Base-by-base conservation (phyloP, 2,329 filamentous ascomycete genomes). In the Lachnellula suecica region DNA sequence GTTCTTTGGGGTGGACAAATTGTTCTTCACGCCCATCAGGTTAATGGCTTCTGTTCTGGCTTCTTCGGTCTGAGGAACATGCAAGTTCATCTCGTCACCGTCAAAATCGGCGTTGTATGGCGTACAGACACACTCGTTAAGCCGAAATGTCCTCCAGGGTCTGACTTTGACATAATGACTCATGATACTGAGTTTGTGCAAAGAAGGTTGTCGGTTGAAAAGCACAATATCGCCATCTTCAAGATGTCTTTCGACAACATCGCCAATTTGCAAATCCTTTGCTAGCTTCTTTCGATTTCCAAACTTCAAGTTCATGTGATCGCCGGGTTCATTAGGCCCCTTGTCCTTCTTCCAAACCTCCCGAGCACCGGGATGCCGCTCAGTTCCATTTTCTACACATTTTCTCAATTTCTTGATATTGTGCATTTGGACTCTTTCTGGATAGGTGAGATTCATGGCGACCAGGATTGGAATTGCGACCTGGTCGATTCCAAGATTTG, bases 101-200 rank as follows among this genome's bases (percentile, higher is more conserved):
- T 99, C 94, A 62, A 99, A 99, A 81, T 99, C 94, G 51, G 94
- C 94, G 63, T 99, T 99, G 78, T 99, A 99, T 3, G 94, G 94
- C 56, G 89, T 92, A 72, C 94, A 99, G 1, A 96, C 94, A 81
- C 94, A 99, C 70, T 99, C 94, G 68, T 99, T 99, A 17, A 99
- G 79, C 49, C 94, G 87, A 69, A 99, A 97, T 0, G 94, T 99
- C 70, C 92, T 85, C 86, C 94, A 96, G 0, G 93, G 94, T 45
- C 94, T 84, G 44, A 99, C 84, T 71, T 97, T 97, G 63, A 88
- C 94, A 65, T 88, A 85, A 75, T 99, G 94, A 66, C 89, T 93
- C 74, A 99, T 91, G 70, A 99, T 99, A 84, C 91, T 96, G 59
- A 99, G 87, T 71, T 97, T 99, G 79, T 99, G 94, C 8, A 99